A percentile compares a stretch with the other conserved stretches of the same genome.
Evolutionary conservation across 495 filamentous ascomycete species (phyloP).

Genomic region (Lophium mytilinum): DNA sequence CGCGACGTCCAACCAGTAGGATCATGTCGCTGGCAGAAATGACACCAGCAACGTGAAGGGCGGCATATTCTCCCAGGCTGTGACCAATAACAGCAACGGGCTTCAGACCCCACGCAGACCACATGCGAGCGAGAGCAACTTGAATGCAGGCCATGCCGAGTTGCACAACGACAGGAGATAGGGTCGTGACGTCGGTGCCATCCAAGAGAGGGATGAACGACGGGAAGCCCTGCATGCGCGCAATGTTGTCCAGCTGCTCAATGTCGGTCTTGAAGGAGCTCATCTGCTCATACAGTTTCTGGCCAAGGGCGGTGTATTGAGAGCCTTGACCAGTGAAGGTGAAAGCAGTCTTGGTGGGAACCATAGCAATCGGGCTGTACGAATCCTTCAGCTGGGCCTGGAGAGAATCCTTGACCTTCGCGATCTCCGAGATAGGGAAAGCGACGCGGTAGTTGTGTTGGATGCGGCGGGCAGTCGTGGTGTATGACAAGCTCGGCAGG

Average conservation of each 20-base stretch:
- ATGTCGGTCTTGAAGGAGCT: conserved; percentile 63
- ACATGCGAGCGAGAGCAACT: conserved; percentile 76
- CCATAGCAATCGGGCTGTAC: conserved; percentile 40
- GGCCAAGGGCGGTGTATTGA: conserved; percentile 57
- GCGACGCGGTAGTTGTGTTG: conserved; percentile 41
- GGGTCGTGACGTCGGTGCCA: conserved; percentile 48
- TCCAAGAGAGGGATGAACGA: conserved; percentile 61
- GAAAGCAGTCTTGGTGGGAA: conserved; percentile 42
- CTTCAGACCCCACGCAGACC: conserved; percentile 68
- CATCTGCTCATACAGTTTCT: conserved; percentile 58
- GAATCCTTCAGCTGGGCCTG: conserved; percentile 35
- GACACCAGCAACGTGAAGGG: conserved; percentile 71
- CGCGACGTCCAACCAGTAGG: conserved; percentile 70
- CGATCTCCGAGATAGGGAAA: conserved; percentile 33
- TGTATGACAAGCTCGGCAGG: conserved; percentile 37
- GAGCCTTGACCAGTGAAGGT: conserved; percentile 47
- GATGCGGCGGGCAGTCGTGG: conserved; percentile 38
- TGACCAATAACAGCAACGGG: conserved; percentile 78
- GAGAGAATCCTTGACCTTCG: conserved; percentile 34
- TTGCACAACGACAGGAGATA: conserved; percentile 71
- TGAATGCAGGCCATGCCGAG: conserved; percentile 71
- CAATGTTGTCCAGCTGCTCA: conserved; percentile 60
- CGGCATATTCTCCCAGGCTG: conserved; percentile 83
- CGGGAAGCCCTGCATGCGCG: conserved; percentile 59
- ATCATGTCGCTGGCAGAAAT: conserved; percentile 72